Base-by-base conservation (phyloP, 441 rosid genomes). In the Capsella rubella region DNA sequence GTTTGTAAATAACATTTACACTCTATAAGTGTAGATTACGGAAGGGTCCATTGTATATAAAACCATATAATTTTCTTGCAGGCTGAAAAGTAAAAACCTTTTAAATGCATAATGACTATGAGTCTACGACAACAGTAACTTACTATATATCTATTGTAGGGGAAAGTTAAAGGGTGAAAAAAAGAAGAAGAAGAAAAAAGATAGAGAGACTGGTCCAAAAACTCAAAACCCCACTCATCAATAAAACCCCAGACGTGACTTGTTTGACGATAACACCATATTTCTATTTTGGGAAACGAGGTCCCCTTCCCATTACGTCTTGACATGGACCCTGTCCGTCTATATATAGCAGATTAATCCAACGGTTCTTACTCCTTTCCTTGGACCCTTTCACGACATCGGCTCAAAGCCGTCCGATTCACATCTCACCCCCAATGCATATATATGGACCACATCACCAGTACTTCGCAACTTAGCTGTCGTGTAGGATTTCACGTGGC, bases 291-390 rank as follows among this genome's bases (percentile, higher is more conserved):
- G 1, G 56, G 80, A 10, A 47, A 64, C 12, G 8, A 7, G 72
- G 85, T 84, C 86, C 84, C 75, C 78, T 84, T 81, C 90, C 78
- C 86, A 81, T 80, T 62, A 80, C 43, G 59, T 50, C 64, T 40
- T 80, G 93, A 90, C 65, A 79, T 80, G 72, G 89, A 90, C 67
- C 3, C 58, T 86, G 92, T 80, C 73, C 67, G 68, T 71, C 89
- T 77, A 57, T 21, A 54, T 50, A 61, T 31, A 82, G 86, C 18
- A 60, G 45, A 21, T 60, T 59, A 62, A 79, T 82, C 85, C 71
- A 82, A 83, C 87, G 80, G 71, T 58, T 55, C 49, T 32, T 40
- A 25, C 18, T 40, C 14, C 32, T 54, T 73, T 21, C 25, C 60
- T 54, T 50, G 46, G 13, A 58, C 29, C 15, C 13, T 51, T 21